phyloP scores from a whole-genome alignment of 75 land plant species.

The Cunninghamia lanceolata region DNA sequence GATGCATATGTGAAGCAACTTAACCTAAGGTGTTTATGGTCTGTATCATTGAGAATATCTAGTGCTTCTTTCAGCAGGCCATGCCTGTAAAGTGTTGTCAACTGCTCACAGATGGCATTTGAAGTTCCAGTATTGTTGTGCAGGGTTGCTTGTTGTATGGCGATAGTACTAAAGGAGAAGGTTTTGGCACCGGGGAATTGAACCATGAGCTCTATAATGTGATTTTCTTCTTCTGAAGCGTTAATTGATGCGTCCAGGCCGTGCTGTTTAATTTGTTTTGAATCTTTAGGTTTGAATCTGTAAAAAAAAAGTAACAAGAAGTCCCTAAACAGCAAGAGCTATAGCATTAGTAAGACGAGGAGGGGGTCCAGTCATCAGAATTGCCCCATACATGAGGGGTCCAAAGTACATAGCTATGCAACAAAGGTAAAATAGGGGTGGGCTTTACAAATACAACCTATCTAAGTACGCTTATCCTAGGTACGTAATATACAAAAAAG shows the following conservation, averaged over 20 bases:
- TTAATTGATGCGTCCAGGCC: neutral
- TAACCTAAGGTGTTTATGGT: neutral
- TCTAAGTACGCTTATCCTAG: too few species aligned
- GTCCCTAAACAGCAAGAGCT: too few species aligned
- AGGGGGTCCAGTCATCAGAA: too few species aligned
- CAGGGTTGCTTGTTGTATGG: neutral
- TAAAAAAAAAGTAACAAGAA: too few species aligned
- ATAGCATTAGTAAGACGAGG: too few species aligned
- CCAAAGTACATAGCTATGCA: too few species aligned
- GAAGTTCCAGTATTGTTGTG: neutral
- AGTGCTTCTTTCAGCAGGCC: neutral
- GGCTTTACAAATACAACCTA: too few species aligned
- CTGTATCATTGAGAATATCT: neutral
- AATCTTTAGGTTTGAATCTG: too few species aligned
- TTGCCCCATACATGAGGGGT: too few species aligned
- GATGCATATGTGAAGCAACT: neutral
- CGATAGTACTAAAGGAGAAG: neutral
- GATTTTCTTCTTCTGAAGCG: neutral
- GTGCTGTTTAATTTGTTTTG: too few species aligned
- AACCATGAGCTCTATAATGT: neutral
- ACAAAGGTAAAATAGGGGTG: too few species aligned
- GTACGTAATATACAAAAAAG: too few species aligned
- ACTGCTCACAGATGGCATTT: neutral
- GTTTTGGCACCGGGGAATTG: neutral
- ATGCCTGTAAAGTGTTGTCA: neutral